These are phyloP conservation scores for Fusarium kyushuense DNA, from an alignment of 2,329 filamentous ascomycete genomes.

Conservation along the genomic window DNA sequence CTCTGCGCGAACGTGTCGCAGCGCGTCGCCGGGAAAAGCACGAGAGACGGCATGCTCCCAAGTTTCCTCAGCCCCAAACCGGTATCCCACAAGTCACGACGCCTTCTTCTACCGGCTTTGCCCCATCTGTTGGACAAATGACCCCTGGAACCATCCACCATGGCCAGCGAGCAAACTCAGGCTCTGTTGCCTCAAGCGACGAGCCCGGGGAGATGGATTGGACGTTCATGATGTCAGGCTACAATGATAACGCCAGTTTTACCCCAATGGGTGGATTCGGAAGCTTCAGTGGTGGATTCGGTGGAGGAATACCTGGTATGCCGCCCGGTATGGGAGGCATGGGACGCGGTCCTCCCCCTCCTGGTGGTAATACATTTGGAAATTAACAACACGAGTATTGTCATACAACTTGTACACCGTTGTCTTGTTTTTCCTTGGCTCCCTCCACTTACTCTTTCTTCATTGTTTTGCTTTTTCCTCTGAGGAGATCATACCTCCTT, in stretches of 20 bases:
- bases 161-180: constrained; percentile 26
- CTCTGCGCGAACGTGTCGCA: constrained; percentile 61
- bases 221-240: constrained; percentile 61
- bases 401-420: constrained; percentile 7
- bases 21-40: constrained; percentile 49
- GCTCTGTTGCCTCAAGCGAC: constrained; percentile 43
- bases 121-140: constrained; percentile 46
- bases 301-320: constrained; percentile 44
- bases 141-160: constrained; percentile 18
- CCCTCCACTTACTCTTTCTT: background rate
- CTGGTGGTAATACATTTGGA: constrained; percentile 47
- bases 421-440: background rate
- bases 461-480: background rate
- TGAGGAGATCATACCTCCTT: background rate
- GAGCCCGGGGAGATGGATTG: constrained; percentile 61
- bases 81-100: constrained; percentile 40
- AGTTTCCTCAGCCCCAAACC: constrained; percentile 42
- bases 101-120: constrained; percentile 51
- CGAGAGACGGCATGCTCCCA: constrained; percentile 47
- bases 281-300: constrained; percentile 45
- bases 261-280: constrained; percentile 49
- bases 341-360: constrained; percentile 32
- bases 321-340: constrained; percentile 36
- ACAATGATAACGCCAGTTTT: constrained; percentile 52
- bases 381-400: constrained; percentile 32